A percentile compares a stretch with the other conserved stretches of the same genome.
Conservation (phyloP, 1,139 yeast genomes). For the Suhomyces anneliseae region DNA sequence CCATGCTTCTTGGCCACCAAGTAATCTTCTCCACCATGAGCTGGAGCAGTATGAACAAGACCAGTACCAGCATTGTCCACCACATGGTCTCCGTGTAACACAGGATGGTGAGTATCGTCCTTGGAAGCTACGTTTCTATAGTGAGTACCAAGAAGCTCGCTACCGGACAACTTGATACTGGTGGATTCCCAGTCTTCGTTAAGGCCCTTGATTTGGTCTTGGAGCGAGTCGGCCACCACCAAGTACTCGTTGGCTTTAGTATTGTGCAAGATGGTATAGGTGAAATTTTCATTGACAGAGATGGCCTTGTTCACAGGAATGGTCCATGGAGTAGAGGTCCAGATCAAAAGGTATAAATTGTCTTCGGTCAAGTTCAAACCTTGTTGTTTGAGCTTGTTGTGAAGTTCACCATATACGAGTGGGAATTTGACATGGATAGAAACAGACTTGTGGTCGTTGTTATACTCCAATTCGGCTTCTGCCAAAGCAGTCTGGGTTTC, state of each 20-base stretch:
- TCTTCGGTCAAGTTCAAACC: constrained; percentile 3
- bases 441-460: constrained; percentile 65
- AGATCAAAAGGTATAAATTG: constrained; percentile 49
- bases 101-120: constrained; percentile 45
- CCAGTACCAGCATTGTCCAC: constrained; percentile 88
- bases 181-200: constrained; percentile 12
- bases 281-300: constrained; percentile 60
- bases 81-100: constrained; percentile 81
- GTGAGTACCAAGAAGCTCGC: constrained; percentile 36
- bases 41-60: constrained; percentile 95
- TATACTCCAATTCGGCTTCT: constrained; percentile 92
- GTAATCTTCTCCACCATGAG: constrained; percentile 96
- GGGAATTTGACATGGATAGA: constrained; percentile 78
- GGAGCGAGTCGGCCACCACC: constrained; percentile 51
- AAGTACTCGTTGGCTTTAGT: constrained; percentile 36
- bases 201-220: constrained; percentile 24
- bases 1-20: constrained; percentile 59
- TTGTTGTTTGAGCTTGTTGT: constrained; percentile 1
- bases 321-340: constrained; percentile 99
- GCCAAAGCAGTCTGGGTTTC: constrained; percentile 94
- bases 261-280: constrained; percentile 54
- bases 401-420: constrained; percentile 17
- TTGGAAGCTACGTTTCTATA: constrained; percentile 63
- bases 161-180: constrained; percentile 38
- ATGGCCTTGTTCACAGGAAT: constrained; percentile 84